These are phyloP conservation scores for Amauroascus niger DNA, from an alignment of 2,329 filamentous ascomycete species.

Conservation along the genomic window DNA sequence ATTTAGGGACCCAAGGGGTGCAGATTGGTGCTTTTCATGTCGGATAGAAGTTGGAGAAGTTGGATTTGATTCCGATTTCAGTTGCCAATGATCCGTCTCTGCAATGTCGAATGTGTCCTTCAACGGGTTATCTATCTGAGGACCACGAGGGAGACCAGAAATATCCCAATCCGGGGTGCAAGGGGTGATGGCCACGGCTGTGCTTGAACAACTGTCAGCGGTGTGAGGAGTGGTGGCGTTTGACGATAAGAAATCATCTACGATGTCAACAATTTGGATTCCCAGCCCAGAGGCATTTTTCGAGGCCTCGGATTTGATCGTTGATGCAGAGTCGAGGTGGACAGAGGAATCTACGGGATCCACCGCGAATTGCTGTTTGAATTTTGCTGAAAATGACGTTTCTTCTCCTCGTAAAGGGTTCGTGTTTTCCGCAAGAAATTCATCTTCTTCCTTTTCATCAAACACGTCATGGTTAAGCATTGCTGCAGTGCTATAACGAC, in stretches of 20 bases:
- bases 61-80: constrained; percentile 24
- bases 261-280: constrained; percentile 17
- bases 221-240: constrained; percentile 4
- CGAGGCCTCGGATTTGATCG: background rate
- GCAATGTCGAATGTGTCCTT: constrained; percentile 25
- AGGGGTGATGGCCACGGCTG: constrained; percentile 11
- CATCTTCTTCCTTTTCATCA: constrained; percentile 44
- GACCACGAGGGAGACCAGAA: background rate
- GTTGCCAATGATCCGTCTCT: constrained; percentile 25
- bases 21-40: constrained; percentile 34
- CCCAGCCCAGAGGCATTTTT: constrained; percentile 14
- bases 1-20: constrained; percentile 34
- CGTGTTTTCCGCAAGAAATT: constrained; percentile 31
- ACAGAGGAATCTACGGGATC: background rate
- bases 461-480: constrained; percentile 40
- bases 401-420: background rate
- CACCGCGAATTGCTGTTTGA: background rate
- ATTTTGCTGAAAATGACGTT: background rate
- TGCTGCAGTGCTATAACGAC: constrained; percentile 30
- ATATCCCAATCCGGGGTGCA: constrained; percentile 13
- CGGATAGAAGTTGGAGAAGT: constrained; percentile 22
- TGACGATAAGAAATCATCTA: constrained; percentile 2
- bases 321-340: background rate
- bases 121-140: constrained; percentile 10
- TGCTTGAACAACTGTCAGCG: constrained; percentile 9